A percentile compares a stretch with the other conserved stretches of the same genome.
Evolutionary conservation across 306 rosid species (phyloP).

Genomic region (Trifolium pratense): DNA sequence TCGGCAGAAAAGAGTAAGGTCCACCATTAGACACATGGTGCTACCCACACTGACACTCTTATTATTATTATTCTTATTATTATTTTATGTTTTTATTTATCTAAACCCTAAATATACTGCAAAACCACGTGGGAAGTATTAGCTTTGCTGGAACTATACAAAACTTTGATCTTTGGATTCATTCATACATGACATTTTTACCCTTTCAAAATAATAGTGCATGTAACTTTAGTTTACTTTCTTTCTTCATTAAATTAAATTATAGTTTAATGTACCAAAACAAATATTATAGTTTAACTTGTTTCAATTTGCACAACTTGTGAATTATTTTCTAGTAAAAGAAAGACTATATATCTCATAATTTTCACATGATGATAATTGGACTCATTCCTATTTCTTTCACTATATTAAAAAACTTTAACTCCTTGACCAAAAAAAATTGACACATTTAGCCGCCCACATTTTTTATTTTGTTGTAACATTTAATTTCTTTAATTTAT

Average conservation of each 20-base stretch:
- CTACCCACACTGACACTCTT: conserved; percentile 8
- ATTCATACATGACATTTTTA: conserved; percentile 42
- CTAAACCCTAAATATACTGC: conserved; percentile 19
- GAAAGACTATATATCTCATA: not conserved
- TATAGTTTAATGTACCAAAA: too few species aligned
- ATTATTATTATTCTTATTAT: not conserved
- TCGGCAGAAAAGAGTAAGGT: conserved; percentile 61
- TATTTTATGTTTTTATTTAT: conserved; percentile 19
- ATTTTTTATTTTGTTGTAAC: not conserved
- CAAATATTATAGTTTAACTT: too few species aligned
- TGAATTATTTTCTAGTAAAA: not conserved
- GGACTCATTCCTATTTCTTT: not conserved
- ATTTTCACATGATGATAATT: not conserved
- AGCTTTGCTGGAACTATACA: conserved; percentile 15
- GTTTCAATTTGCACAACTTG: not conserved
- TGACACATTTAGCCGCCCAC: conserved; percentile 12
- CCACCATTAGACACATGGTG: conserved; percentile 41
- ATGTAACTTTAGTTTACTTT: too few species aligned
- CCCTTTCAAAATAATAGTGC: not conserved
- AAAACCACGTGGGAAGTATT: conserved; percentile 60
- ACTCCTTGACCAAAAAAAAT: too few species aligned
- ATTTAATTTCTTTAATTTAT: not conserved
- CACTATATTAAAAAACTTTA: not conserved
- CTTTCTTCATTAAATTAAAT: too few species aligned
- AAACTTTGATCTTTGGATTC: conserved; percentile 34